These are phyloP conservation scores for Picea abies DNA, from an alignment of 83 land plant species.

Conservation along the genomic window DNA sequence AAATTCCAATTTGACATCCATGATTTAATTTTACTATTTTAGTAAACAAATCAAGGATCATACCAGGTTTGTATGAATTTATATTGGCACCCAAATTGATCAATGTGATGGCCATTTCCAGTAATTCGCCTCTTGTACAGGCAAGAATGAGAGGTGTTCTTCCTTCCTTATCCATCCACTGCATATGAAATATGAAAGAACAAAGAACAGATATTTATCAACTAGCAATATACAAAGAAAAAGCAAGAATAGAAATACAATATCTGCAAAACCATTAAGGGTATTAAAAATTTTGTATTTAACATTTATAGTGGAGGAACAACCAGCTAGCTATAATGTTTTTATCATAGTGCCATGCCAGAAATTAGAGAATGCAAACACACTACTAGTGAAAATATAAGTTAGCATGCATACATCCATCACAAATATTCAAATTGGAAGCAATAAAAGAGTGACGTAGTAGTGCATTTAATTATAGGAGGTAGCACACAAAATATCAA, in stretches of 20 bases:
- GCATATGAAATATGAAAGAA: constrained; percentile 18
- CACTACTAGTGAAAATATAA: neutral
- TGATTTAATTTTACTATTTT: neutral
- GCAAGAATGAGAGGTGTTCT: constrained; percentile 90
- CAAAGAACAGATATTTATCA: constrained; percentile 1
- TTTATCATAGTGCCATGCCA: constrained; percentile 1
- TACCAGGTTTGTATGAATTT: constrained; percentile 85
- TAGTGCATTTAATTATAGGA: neutral
- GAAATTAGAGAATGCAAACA: neutral
- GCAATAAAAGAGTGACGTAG: neutral
- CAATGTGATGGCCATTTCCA: constrained; percentile 67
- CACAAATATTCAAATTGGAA: neutral
- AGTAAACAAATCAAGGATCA: neutral
- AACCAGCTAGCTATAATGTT: neutral
- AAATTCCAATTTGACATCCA: too few relatives aligned
- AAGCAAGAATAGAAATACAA: neutral
- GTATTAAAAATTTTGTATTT: neutral
- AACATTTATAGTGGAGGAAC: neutral
- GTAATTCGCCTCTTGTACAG: constrained; percentile 66
- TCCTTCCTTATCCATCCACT: constrained; percentile 95
- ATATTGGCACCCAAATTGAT: constrained; percentile 88
- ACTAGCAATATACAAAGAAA: neutral
- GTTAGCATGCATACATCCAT: neutral
- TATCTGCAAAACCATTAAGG: neutral
- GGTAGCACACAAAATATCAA: neutral